Evolutionary conservation across 2,329 filamentous ascomycete genomes (phyloP).

Genomic region (Lachnellula cervina): DNA sequence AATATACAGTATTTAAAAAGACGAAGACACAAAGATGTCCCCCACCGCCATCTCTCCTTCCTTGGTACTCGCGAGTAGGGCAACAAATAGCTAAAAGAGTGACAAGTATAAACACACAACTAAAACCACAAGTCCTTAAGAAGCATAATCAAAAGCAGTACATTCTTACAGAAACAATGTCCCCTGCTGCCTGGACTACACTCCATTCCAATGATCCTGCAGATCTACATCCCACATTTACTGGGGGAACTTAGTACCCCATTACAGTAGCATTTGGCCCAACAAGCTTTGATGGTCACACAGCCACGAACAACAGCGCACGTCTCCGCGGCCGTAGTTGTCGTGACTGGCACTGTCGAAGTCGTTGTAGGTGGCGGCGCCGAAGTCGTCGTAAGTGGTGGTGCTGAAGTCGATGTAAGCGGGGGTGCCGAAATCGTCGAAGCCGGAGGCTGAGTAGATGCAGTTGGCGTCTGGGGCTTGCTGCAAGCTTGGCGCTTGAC

Average conservation of each 20-base stretch:
- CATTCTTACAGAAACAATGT: too few relatives aligned
- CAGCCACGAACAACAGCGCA: neutral
- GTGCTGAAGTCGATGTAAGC: neutral
- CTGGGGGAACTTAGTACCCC: neutral
- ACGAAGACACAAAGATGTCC: too few relatives aligned
- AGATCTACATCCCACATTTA: neutral
- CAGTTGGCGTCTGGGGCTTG: neutral
- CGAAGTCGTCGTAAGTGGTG: neutral
- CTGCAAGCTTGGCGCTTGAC: slow-evolving; percentile 2
- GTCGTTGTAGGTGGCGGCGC: neutral
- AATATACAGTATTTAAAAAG: too few relatives aligned
- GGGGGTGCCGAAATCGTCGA: neutral
- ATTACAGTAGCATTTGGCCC: neutral
- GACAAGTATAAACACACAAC: too few relatives aligned
- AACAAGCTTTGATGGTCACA: neutral
- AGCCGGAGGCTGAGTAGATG: neutral
- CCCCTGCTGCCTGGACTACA: too few relatives aligned
- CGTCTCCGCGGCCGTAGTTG: neutral
- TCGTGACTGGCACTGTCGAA: neutral
- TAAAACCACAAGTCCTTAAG: too few relatives aligned
- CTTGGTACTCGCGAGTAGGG: too few relatives aligned
- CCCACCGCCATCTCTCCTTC: too few relatives aligned
- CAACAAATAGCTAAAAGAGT: too few relatives aligned
- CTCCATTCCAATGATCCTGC: too few relatives aligned
- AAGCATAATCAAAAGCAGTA: too few relatives aligned